These are phyloP conservation scores for Passiflora organensis DNA, from an alignment of 345 rosid genomes.

Conservation along the genomic window DNA sequence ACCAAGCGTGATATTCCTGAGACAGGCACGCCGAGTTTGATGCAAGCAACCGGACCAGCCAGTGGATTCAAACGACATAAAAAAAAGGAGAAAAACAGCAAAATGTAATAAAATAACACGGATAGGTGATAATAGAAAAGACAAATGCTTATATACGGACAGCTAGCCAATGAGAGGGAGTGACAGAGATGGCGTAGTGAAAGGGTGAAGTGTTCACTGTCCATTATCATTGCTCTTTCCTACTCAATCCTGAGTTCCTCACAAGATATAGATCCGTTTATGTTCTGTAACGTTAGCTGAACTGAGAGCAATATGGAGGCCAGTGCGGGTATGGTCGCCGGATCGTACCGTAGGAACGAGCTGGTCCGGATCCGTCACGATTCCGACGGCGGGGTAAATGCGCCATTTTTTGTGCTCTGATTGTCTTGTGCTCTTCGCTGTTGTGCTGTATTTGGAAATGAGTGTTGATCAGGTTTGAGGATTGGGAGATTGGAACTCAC, in stretches of 20 bases:
- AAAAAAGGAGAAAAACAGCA: neutral
- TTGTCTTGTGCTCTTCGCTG: neutral
- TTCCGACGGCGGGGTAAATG: slow-evolving; percentile 80
- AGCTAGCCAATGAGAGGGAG: slow-evolving; percentile 1
- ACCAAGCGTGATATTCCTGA: too few species aligned
- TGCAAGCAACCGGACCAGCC: slow-evolving; percentile 25
- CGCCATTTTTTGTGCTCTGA: slow-evolving; percentile 24
- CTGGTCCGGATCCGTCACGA: slow-evolving; percentile 97
- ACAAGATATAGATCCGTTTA: slow-evolving; percentile 15
- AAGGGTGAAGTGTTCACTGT: slow-evolving; percentile 27
- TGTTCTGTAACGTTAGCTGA: neutral
- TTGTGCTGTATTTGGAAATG: too few species aligned
- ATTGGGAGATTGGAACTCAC: too few species aligned
- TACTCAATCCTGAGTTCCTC: too few species aligned
- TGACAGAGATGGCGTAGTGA: slow-evolving; percentile 57
- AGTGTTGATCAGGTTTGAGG: neutral
- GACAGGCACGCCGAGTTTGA: neutral
- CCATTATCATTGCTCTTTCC: neutral
- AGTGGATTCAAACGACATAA: slow-evolving; percentile 15
- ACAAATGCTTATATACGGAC: slow-evolving; percentile 3
- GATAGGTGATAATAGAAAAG: slow-evolving; percentile 25
- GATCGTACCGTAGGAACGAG: slow-evolving; percentile 96
- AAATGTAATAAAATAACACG: neutral
- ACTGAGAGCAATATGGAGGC: slow-evolving; percentile 56
- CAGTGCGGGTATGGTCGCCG: slow-evolving; percentile 94